These are phyloP conservation scores for Phallus indusiatus DNA, from an alignment of 768 basidiomycete genomes.

Conservation along the genomic window DNA sequence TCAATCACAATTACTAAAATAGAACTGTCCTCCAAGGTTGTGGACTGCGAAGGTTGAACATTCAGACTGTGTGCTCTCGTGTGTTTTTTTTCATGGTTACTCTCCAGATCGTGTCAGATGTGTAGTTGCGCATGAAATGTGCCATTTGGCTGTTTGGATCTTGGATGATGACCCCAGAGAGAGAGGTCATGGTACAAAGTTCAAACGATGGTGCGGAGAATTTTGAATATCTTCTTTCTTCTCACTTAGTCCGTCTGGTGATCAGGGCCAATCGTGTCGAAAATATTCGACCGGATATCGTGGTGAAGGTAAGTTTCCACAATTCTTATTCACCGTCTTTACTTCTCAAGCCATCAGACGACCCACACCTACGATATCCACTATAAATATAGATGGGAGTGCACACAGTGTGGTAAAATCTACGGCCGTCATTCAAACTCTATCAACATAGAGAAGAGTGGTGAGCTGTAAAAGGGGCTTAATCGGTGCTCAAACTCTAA, in stretches of 20 bases:
- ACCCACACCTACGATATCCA: constrained; percentile 68
- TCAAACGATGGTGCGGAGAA: constrained; percentile 52
- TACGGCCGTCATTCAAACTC: constrained; percentile 22
- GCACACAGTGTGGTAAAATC: constrained; percentile 54
- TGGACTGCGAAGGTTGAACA: constrained; percentile 60
- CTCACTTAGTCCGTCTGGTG: not conserved
- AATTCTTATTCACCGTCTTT: constrained; percentile 4
- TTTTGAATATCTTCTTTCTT: not conserved
- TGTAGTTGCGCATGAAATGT: constrained; percentile 88
- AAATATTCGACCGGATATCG: constrained; percentile 55
- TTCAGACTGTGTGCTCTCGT: not conserved
- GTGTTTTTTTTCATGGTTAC: not conserved
- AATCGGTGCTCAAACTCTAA: not conserved
- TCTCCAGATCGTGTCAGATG: constrained; percentile 63
- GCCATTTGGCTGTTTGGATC: constrained; percentile 81
- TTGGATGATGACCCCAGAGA: constrained; percentile 64
- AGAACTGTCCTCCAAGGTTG: constrained; percentile 72
- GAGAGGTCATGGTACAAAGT: constrained; percentile 55
- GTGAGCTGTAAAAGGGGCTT: not conserved
- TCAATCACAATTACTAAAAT: constrained; percentile 52
- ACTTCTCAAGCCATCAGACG: constrained; percentile 33
- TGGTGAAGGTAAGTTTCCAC: constrained; percentile 47
- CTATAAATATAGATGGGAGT: constrained; percentile 70
- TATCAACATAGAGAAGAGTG: not conserved
- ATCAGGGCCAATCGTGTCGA: constrained; percentile 65